Conservation (phyloP, 2,329 filamentous ascomycete genomes). For the Dactylellina parvicollis region DNA sequence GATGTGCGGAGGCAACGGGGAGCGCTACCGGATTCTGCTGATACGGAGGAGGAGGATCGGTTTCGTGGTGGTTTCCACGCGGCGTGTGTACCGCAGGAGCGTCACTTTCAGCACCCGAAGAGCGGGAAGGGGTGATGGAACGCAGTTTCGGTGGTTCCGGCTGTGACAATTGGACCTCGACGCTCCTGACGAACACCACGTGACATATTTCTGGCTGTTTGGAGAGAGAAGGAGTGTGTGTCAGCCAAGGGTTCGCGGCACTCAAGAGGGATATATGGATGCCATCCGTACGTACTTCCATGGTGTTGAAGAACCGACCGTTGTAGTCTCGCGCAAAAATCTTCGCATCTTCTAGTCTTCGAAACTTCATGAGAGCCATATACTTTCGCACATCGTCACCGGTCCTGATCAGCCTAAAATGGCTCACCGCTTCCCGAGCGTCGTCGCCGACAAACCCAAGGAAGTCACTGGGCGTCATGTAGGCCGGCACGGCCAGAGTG, state of each 20-base stretch:
- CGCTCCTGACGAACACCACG: conserved; percentile 83
- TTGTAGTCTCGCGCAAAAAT: conserved; percentile 89
- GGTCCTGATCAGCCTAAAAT: conserved; percentile 94
- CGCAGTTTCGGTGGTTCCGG: conserved; percentile 74
- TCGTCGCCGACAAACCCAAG: conserved; percentile 89
- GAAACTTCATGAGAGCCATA: conserved; percentile 94
- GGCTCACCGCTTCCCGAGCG: conserved; percentile 85
- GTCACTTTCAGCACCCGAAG: conserved; percentile 4
- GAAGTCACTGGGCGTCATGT: conserved; percentile 89
- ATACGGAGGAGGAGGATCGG: conserved; percentile 60
- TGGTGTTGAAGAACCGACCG: conserved; percentile 89
- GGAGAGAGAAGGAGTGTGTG: no score
- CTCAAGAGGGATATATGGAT: conserved; percentile 52
- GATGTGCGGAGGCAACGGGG: conserved; percentile 59
- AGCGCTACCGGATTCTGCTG: conserved; percentile 54
- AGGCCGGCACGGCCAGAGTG: conserved; percentile 92
- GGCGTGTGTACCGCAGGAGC: not conserved
- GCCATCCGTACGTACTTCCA: conserved; percentile 72
- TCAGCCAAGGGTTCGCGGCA: not conserved
- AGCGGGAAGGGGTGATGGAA: conserved; percentile 58
- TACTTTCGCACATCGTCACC: conserved; percentile 82
- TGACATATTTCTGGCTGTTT: conserved; percentile 87
- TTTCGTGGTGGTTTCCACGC: conserved; percentile 58
- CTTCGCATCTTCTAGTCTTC: conserved; percentile 76
- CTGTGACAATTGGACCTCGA: conserved; percentile 33